Evolutionary conservation across 2,329 filamentous ascomycete genomes (phyloP).

Genomic region (Colletotrichum somersetense): DNA sequence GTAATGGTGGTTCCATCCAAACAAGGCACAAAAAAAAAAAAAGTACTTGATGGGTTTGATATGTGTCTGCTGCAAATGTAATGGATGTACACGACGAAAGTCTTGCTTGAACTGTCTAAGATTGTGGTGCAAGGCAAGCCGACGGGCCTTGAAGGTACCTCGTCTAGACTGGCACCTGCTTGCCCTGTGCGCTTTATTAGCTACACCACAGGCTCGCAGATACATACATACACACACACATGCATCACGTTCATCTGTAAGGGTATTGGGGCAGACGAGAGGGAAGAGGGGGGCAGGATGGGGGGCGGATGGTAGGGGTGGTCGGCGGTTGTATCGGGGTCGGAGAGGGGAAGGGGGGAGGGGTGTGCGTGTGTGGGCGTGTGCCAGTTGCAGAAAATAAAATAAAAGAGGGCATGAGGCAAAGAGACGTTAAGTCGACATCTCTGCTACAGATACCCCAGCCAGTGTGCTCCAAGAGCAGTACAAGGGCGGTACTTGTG

Average conservation of each 20-base stretch:
- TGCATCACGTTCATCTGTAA: conserved; percentile 40
- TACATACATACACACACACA: conserved; percentile 9
- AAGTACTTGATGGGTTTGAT: conserved; percentile 31
- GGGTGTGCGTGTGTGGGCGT: conserved; percentile 6
- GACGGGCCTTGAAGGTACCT: conserved; percentile 38
- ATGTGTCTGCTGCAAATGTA: conserved; percentile 26
- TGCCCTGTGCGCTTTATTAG: conserved; percentile 28
- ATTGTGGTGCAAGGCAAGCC: conserved; percentile 37
- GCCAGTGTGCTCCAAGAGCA: conserved; percentile 14
- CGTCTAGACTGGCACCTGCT: conserved; percentile 31
- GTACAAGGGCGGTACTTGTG: conserved; percentile 36
- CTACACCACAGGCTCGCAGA: conserved; percentile 29
- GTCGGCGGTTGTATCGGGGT: conserved; percentile 41
- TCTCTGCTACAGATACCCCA: conserved; percentile 25
- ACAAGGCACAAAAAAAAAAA: conserved; percentile 14
- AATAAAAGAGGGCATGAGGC: conserved; percentile 10
- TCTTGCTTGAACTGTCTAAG: conserved; percentile 26
- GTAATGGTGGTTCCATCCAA: conserved; percentile 35
- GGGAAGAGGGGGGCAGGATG: conserved; percentile 4
- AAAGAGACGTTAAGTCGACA: conserved; percentile 35
- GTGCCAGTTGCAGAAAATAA: conserved; percentile 22
- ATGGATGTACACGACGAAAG: conserved; percentile 34
- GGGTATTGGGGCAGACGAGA: conserved; percentile 28
- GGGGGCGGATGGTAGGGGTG: conserved; percentile 26
- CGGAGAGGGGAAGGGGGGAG: not conserved